Base-by-base conservation (phyloP, 2,329 filamentous ascomycete species). In the Alternaria burnsii region DNA sequence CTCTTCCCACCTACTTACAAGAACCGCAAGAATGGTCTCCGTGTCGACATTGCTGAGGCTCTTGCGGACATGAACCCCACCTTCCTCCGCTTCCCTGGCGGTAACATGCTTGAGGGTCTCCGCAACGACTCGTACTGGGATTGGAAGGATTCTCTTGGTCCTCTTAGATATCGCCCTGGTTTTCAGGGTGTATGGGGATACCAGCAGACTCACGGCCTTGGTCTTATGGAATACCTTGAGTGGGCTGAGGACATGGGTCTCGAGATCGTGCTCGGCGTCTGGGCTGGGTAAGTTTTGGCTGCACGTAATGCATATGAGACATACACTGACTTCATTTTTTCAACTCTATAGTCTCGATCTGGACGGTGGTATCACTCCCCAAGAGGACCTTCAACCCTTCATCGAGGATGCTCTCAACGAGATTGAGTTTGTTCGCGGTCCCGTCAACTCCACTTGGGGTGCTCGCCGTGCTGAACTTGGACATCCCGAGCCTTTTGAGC, bases 1-100 rank as follows among this genome's bases (percentile, higher is more conserved):
- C 71, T 86, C 38, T 86, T 86, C 72, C 83, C 83, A 2, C 83
- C 84, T 5, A 86, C 84, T 1, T 86, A 83, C 79, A 85, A 85
- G 52, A 70, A 81, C 61, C 78, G 84, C 18, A 79, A 80, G 53
- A 86, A 86, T 66, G 84, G 84, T 18, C 71, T 85, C 42, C 78
- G 84, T 9, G 74, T 80, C 36, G 84, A 86, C 57, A 75, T 86
- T 44, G 83, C 82, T 48, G 77, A 86, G 61, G 79, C 80, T 16
- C 74, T 83, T 44, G 73, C 74, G 30, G 79, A 76, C 43, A 71
- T 82, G 61, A 79, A 79, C 46, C 77, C 82, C 8, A 77, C 72
- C 61, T 83, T 85, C 70, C 76, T 85, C 9, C 80, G 83, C 2
- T 84, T 85, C 62, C 83, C 83, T 1, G 83, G 83, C 24, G 83